Conservation (phyloP, 2,329 filamentous ascomycete genomes). For the Penicillium decumbens region DNA sequence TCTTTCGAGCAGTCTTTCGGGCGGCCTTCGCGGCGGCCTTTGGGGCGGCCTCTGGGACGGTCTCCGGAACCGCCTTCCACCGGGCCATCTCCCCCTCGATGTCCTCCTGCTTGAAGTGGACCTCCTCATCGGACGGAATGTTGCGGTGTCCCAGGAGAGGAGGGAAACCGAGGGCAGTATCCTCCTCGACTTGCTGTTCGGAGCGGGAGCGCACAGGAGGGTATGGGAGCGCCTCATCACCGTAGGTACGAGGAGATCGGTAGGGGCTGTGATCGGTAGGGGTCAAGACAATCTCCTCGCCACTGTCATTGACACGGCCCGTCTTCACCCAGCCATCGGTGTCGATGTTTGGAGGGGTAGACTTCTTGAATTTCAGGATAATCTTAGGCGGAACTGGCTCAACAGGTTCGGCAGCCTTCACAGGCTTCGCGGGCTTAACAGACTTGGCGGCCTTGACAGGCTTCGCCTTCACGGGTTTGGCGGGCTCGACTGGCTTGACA, state of each 20-base stretch:
- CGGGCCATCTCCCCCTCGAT: constrained; percentile 11
- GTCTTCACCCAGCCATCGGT: constrained; percentile 12
- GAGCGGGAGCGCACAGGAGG: constrained; percentile 17
- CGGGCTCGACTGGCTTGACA: too few relatives aligned
- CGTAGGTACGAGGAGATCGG: constrained; percentile 15
- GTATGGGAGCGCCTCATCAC: constrained; percentile 11
- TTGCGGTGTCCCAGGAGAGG: constrained; percentile 22
- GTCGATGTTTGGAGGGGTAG: background rate
- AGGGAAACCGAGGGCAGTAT: constrained; percentile 15
- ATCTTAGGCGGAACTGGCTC: background rate
- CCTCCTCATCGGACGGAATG: constrained; percentile 5
- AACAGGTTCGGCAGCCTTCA: background rate
- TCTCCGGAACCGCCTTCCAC: background rate
- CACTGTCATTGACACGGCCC: constrained; percentile 14
- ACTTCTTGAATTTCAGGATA: constrained; percentile 1
- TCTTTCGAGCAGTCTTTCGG: background rate
- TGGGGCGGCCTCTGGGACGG: background rate
- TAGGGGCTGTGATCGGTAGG: constrained; percentile 10
- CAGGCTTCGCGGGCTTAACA: background rate
- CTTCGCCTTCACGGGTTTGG: too few relatives aligned
- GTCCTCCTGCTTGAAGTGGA: constrained; percentile 11
- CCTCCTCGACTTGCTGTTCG: constrained; percentile 7
- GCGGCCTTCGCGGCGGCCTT: background rate
- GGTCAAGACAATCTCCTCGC: constrained; percentile 15
- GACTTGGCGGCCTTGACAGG: too few relatives aligned